phyloP scores from a whole-genome alignment of 1,284 basidiomycete species.

The Ustilago curta region DNA sequence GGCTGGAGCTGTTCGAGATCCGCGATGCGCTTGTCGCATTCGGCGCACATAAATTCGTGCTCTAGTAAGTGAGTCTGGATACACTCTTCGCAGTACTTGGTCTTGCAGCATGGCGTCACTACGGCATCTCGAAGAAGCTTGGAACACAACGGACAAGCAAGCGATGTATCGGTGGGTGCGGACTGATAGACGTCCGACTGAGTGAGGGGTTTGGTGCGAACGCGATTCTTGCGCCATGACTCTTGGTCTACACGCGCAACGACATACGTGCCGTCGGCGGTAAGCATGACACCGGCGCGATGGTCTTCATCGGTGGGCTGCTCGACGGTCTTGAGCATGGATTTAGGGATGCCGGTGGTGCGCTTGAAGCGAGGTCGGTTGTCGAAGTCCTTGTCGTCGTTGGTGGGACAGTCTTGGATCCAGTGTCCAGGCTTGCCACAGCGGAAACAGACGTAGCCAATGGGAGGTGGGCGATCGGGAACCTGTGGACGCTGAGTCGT shows the following conservation, averaged over 20 bases:
- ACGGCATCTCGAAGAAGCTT: slow-evolving; percentile 64
- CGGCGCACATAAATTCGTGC: slow-evolving; percentile 67
- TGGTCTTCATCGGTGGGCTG: slow-evolving; percentile 69
- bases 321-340: slow-evolving; percentile 95
- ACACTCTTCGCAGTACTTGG: slow-evolving; percentile 67
- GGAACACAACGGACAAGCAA: slow-evolving; percentile 66
- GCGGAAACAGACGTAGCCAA: slow-evolving; percentile 98
- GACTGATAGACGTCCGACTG: slow-evolving; percentile 65
- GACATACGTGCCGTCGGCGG: slow-evolving; percentile 67
- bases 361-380: slow-evolving; percentile 95
- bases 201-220: slow-evolving; percentile 61
- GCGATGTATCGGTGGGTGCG: slow-evolving; percentile 61
- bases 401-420: slow-evolving; percentile 99
- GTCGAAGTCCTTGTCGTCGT: slow-evolving; percentile 93
- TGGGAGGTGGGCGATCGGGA: slow-evolving; percentile 61
- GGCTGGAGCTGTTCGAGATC: slow-evolving; percentile 62
- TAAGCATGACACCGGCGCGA: slow-evolving; percentile 66
- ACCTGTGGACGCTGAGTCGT: slow-evolving; percentile 36
- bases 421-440: slow-evolving; percentile 96
- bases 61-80: slow-evolving; percentile 67
- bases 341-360: slow-evolving; percentile 96
- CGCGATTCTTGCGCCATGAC: slow-evolving; percentile 62
- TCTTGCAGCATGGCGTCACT: slow-evolving; percentile 65
- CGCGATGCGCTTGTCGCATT: slow-evolving; percentile 66
- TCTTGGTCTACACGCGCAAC: slow-evolving; percentile 64